These are phyloP conservation scores for Stemphylium beticola DNA, from an alignment of 2,329 filamentous ascomycete species.

Conservation along the genomic window DNA sequence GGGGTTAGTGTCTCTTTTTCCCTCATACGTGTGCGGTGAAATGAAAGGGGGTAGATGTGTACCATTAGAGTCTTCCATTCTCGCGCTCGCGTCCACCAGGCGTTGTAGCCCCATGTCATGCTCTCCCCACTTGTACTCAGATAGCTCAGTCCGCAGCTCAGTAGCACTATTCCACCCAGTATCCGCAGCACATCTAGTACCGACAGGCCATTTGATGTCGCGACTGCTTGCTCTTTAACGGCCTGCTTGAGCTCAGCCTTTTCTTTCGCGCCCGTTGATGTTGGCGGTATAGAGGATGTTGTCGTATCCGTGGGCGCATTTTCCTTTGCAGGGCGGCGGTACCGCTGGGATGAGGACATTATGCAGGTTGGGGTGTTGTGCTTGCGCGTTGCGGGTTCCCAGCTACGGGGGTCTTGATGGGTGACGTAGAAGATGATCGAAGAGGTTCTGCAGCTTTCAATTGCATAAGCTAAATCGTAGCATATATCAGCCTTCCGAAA, in stretches of 20 bases:
- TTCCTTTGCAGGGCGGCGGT: constrained; percentile 26
- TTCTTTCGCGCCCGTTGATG: constrained; percentile 20
- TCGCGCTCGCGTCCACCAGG: constrained; percentile 45
- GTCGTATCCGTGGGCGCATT: constrained; percentile 8
- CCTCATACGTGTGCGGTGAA: not conserved
- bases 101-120: constrained; percentile 49
- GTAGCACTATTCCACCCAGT: constrained; percentile 68
- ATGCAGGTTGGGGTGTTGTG: not conserved
- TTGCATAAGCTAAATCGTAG: not conserved
- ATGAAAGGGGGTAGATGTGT: constrained; percentile 10
- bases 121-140: constrained; percentile 72
- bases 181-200: constrained; percentile 72
- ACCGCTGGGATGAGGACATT: constrained; percentile 33
- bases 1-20: not conserved
- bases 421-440: not conserved
- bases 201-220: constrained; percentile 32
- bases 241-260: constrained; percentile 37
- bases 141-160: constrained; percentile 75
- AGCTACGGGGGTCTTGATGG: not conserved
- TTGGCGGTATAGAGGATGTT: constrained; percentile 14
- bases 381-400: not conserved
- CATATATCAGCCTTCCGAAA: too few species aligned
- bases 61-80: constrained; percentile 45
- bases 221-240: constrained; percentile 30
- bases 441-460: not conserved